A percentile compares a stretch with the other conserved stretches of the same genome.
phyloP scores from a whole-genome alignment of 225 moss, liverwort and hornwort genomes.

The Pleurozium schreberi region DNA sequence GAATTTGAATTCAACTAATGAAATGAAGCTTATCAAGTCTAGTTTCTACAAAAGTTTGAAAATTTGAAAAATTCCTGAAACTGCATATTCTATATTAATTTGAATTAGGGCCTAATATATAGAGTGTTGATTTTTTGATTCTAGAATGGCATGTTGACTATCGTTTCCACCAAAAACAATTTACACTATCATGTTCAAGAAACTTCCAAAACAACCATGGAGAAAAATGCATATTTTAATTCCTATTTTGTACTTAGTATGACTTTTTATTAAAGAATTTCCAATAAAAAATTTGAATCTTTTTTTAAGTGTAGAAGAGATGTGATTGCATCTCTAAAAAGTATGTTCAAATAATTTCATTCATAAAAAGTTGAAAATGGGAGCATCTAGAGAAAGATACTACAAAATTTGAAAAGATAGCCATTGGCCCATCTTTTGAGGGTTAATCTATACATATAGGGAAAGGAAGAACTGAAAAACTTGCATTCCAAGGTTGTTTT shows the following conservation, averaged over 20 bases:
- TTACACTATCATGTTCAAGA: neutral
- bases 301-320: neutral
- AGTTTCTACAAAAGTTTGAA: neutral
- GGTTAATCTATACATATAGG: neutral
- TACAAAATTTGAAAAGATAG: neutral
- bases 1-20: neutral
- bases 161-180: neutral
- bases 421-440: fast-evolving
- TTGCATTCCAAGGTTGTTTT: neutral
- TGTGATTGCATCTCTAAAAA: neutral
- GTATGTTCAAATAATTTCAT: neutral
- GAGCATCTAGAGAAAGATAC: fast-evolving
- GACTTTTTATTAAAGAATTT: neutral
- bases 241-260: neutral
- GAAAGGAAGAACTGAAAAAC: neutral
- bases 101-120: neutral
- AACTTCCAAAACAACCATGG: fast-evolving
- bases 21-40: too few relatives aligned
- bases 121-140: neutral
- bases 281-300: neutral
- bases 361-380: neutral
- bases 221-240: neutral
- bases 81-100: neutral
- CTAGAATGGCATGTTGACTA: fast-evolving
- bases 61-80: neutral